Conservation (phyloP, 108 stramenopile species). For the Nitzschia sp. region DNA sequence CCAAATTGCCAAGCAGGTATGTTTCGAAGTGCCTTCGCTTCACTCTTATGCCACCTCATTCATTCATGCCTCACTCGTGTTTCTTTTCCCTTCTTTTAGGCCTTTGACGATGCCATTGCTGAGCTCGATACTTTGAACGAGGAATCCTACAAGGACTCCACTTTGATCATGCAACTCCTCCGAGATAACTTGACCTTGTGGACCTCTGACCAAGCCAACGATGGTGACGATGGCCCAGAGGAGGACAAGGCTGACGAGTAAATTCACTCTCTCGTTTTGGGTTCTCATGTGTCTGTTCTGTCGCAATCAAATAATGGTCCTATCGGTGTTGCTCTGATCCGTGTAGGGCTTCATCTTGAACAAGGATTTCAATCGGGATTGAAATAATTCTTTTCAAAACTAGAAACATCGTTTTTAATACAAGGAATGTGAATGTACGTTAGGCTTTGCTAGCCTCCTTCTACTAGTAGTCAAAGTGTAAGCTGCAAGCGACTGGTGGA, state of each 20-base stretch:
- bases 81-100: constrained; percentile 31
- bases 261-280: constrained; percentile 8
- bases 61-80: neutral
- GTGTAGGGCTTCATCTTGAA: no score
- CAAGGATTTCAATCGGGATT: no score
- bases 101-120: constrained; percentile 99
- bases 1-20: constrained; percentile 91
- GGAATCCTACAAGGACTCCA: constrained; percentile 99
- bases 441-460: no score
- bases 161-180: constrained; percentile 99
- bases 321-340: no score
- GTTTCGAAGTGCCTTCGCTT: neutral
- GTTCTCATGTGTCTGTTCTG: neutral
- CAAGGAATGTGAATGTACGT: no score
- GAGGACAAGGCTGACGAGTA: constrained; percentile 28
- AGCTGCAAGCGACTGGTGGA: no score
- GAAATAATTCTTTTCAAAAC: no score
- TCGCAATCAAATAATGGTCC: no score
- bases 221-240: constrained; percentile 61
- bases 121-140: constrained; percentile 99
- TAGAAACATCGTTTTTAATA: no score
- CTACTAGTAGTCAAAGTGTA: no score
- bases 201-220: constrained; percentile 96
- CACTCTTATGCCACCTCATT: neutral
- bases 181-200: constrained; percentile 99